Evolutionary conservation across 495 filamentous ascomycete species (phyloP).

Genomic region (Xylaria grammica): DNA sequence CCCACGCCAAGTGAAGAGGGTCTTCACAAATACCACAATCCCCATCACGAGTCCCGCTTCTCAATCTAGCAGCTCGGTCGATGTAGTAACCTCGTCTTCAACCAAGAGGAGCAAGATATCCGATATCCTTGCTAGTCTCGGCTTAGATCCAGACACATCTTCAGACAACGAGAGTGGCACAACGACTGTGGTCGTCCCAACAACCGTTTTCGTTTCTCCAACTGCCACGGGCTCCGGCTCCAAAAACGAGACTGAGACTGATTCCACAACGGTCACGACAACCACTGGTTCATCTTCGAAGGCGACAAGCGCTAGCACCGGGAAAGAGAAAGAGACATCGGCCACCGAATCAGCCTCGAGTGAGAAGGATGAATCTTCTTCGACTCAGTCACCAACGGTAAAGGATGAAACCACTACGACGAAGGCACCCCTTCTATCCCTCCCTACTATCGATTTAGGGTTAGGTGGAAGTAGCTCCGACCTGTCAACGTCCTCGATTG

Average conservation of each 20-base stretch:
- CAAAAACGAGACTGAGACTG: conserved; percentile 12
- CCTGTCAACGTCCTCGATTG: conserved; percentile 6
- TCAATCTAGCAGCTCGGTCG: conserved; percentile 26
- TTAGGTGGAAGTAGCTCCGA: not conserved
- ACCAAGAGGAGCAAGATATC: conserved; percentile 40
- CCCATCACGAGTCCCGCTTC: conserved; percentile 35
- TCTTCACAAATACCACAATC: conserved; percentile 55
- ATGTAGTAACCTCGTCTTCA: conserved; percentile 27
- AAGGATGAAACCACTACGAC: conserved; percentile 19
- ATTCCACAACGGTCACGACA: conserved; percentile 25
- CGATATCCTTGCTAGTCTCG: conserved; percentile 35
- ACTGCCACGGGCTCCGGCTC: conserved; percentile 11
- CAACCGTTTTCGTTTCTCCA: conserved; percentile 17
- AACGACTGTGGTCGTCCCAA: conserved; percentile 15
- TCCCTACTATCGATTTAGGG: conserved; percentile 31
- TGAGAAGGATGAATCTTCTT: conserved; percentile 16
- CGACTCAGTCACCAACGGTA: conserved; percentile 4
- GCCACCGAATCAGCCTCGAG: conserved; percentile 14
- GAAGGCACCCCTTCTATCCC: conserved; percentile 23
- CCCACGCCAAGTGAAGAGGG: conserved; percentile 64
- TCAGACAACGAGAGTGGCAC: conserved; percentile 10
- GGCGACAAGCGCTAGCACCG: conserved; percentile 8
- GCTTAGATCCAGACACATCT: not conserved
- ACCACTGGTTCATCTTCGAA: conserved; percentile 17
- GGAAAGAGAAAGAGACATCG: not conserved